A percentile compares a stretch with the other conserved stretches of the same genome.
phyloP scores from a whole-genome alignment of 164 flowering plant genomes.

The Malania oleifera region DNA sequence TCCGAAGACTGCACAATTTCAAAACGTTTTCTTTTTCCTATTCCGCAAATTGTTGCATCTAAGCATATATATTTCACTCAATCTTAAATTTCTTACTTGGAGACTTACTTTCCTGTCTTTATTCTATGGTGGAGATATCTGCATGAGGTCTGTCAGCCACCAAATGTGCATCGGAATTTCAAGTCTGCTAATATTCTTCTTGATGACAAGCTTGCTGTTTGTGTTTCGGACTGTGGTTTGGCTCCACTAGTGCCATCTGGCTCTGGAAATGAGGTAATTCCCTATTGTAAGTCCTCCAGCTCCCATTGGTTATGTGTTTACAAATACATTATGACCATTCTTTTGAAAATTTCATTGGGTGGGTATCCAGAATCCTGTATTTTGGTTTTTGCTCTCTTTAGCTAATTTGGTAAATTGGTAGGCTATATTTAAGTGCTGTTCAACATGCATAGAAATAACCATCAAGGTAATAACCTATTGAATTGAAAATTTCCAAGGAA shows the following conservation, averaged over 20 bases:
- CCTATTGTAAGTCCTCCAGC: not conserved
- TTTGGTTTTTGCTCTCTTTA: constrained; percentile 1
- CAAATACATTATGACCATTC: not conserved
- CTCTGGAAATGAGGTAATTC: constrained; percentile 45
- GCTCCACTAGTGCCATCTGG: constrained; percentile 42
- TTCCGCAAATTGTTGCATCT: no score
- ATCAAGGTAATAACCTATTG: not conserved
- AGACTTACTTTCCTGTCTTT: not conserved
- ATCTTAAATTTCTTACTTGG: not conserved
- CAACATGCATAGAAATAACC: not conserved
- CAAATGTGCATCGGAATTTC: constrained; percentile 64
- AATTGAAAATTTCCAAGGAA: not conserved
- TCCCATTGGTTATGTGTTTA: not conserved
- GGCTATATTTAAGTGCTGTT: not conserved
- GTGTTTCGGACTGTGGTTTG: constrained; percentile 77
- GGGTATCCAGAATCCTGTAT: not conserved
- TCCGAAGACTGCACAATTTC: no score
- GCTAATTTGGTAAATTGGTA: not conserved
- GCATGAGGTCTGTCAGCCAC: constrained; percentile 74
- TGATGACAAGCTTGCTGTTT: constrained; percentile 48
- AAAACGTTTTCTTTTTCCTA: no score
- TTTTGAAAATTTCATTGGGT: not conserved
- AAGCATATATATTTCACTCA: no score
- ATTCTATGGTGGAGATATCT: constrained; percentile 48
- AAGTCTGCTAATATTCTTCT: constrained; percentile 76